phyloP scores from a whole-genome alignment of 257 asterid genomes.

The Verbena officinalis region DNA sequence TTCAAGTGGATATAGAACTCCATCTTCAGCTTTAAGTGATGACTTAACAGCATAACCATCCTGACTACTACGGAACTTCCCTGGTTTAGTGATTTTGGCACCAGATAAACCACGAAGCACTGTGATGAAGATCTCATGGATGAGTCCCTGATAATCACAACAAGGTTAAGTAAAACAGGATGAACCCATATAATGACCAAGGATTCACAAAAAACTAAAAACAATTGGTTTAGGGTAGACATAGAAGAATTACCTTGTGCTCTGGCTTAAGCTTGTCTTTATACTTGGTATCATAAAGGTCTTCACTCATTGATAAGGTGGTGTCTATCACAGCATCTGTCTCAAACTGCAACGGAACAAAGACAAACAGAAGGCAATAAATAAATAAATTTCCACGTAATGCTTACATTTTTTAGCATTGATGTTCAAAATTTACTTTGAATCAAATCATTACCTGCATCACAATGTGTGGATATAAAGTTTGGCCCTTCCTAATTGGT shows the following conservation, averaged over 20 bases:
- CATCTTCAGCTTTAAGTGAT: constrained; percentile 99
- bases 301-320: constrained; percentile 68
- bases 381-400: constrained; percentile 15
- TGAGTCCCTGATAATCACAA: constrained; percentile 62
- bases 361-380: constrained; percentile 2
- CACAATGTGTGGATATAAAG: constrained; percentile 92
- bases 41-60: constrained; percentile 97
- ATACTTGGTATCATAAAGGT: constrained; percentile 71
- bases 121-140: constrained; percentile 72
- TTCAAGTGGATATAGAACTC: constrained; percentile 96
- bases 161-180: constrained; percentile 17
- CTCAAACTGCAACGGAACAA: constrained; percentile 66
- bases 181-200: neutral
- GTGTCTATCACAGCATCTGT: constrained; percentile 71
- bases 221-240: neutral
- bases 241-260: constrained; percentile 57
- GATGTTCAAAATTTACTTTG: neutral
- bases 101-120: constrained; percentile 93
- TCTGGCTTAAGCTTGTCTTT: constrained; percentile 71
- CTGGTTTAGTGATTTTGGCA: constrained; percentile 91
- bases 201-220: constrained; percentile 4
- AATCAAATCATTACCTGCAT: constrained; percentile 69
- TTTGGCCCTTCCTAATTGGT: constrained; percentile 97
- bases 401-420: neutral
- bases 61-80: constrained; percentile 82